These are phyloP conservation scores for Usnea hakonensis DNA, from an alignment of 495 filamentous ascomycete genomes.

Conservation along the genomic window DNA sequence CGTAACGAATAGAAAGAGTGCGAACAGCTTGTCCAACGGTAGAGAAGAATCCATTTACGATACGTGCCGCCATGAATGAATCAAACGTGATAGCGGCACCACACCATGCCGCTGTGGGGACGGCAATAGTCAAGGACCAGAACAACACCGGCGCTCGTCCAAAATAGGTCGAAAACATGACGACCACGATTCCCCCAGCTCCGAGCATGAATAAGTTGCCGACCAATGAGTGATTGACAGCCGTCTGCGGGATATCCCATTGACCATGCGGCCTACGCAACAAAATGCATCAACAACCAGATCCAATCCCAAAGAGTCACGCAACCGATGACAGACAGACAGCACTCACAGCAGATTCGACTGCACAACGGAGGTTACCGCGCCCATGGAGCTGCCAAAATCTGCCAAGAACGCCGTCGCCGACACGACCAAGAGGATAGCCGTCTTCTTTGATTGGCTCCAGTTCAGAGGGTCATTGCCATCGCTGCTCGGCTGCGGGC, in stretches of 20 bases:
- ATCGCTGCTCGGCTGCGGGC: conserved; percentile 52
- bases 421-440: conserved; percentile 47
- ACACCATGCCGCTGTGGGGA: conserved; percentile 47
- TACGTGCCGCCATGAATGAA: conserved; percentile 50
- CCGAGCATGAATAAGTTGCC: conserved; percentile 55
- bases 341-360: neutral
- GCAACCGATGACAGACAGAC: too few species aligned
- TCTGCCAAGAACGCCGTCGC: conserved; percentile 48
- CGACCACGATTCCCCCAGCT: conserved; percentile 48
- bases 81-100: conserved; percentile 44
- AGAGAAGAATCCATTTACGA: conserved; percentile 55
- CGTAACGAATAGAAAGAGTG: neutral
- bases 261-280: conserved; percentile 25
- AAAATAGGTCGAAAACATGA: conserved; percentile 48
- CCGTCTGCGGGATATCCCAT: conserved; percentile 34
- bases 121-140: conserved; percentile 42
- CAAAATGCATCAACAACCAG: conserved; percentile 15
- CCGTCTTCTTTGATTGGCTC: conserved; percentile 43
- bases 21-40: conserved; percentile 44
- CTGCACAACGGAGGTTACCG: conserved; percentile 47
- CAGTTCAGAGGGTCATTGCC: conserved; percentile 56
- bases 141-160: conserved; percentile 53
- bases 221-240: conserved; percentile 45
- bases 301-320: too few species aligned
- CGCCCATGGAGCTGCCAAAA: conserved; percentile 48